A percentile compares a stretch with the other conserved stretches of the same genome.
These are phyloP conservation scores for Aciculosporium take DNA, from an alignment of 2,329 filamentous ascomycete species.

Conservation along the genomic window DNA sequence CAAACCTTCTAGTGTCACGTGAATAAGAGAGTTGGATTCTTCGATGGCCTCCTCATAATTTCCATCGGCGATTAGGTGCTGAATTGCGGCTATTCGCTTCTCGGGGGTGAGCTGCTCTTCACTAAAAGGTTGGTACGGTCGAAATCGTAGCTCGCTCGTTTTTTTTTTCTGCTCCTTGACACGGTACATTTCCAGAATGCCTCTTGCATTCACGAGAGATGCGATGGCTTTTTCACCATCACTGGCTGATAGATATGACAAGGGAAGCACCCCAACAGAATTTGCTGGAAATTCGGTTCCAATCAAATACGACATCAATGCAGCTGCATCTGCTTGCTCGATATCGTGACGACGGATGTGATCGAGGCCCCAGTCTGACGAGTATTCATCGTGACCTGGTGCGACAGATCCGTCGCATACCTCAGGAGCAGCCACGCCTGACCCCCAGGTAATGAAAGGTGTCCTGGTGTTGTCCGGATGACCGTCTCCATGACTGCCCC, in stretches of 20 bases:
- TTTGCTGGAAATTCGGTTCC: conserved; percentile 89
- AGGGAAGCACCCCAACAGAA: conserved; percentile 82
- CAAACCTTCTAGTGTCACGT: conserved; percentile 64
- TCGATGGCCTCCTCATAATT: conserved; percentile 65
- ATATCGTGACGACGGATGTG: conserved; percentile 79
- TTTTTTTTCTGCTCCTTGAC: conserved; percentile 85
- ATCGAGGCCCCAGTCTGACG: conserved; percentile 74
- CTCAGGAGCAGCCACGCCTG: conserved; percentile 68
- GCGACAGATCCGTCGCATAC: conserved; percentile 40
- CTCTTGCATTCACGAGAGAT: conserved; percentile 67
- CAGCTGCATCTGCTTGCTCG: conserved; percentile 82
- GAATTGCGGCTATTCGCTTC: conserved; percentile 53
- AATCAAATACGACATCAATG: conserved; percentile 85
- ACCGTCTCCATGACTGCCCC: conserved; percentile 96
- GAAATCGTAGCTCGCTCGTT: conserved; percentile 60
- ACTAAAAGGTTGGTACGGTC: conserved; percentile 57
- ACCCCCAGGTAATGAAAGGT: conserved; percentile 84
- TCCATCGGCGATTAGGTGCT: conserved; percentile 48
- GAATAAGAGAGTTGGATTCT: conserved; percentile 62
- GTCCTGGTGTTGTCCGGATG: conserved; percentile 96
- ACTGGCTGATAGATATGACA: conserved; percentile 63
- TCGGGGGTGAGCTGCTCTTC: conserved; percentile 48
- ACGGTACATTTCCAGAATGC: conserved; percentile 88
- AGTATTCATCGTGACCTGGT: conserved; percentile 82
- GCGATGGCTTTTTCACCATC: conserved; percentile 70